Percentiles rank a stretch among this genome's conserved stretches.
These are phyloP conservation scores for Sporothrix dimorphospora DNA, from an alignment of 2,329 filamentous ascomycete genomes.

Conservation along the genomic window DNA sequence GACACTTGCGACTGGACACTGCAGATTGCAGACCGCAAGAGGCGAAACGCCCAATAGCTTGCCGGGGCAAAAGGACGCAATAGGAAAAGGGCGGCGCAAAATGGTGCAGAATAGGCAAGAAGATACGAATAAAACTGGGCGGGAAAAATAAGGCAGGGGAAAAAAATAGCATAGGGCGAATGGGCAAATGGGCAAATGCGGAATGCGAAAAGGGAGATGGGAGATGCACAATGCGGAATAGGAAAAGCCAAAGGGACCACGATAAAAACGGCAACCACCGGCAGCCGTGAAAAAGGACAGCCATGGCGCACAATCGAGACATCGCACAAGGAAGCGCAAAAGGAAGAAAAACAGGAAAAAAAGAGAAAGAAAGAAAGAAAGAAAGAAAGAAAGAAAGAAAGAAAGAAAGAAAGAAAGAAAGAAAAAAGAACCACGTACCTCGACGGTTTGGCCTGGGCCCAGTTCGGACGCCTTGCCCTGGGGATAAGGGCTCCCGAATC, in stretches of 20 bases:
- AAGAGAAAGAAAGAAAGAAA: not conserved
- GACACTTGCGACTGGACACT: slow-evolving; percentile 15
- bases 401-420: not conserved
- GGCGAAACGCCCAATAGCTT: slow-evolving; percentile 2
- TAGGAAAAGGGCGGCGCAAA: slow-evolving; percentile 4
- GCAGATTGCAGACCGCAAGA: no score
- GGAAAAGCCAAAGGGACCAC: not conserved
- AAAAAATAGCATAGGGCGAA: not conserved
- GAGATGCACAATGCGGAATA: not conserved
- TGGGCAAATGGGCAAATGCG: not conserved
- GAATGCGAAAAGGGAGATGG: not conserved
- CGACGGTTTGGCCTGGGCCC: not conserved
- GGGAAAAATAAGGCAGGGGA: not conserved
- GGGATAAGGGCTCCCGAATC: not conserved
- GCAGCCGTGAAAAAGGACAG: not conserved
- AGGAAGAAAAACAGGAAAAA: not conserved
- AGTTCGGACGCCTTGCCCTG: not conserved
- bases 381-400: not conserved
- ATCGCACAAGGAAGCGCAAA: no score
- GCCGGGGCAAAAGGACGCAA: slow-evolving; percentile 5
- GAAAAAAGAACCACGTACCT: slow-evolving; percentile 15
- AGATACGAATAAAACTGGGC: not conserved
- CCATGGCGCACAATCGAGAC: not conserved
- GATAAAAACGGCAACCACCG: not conserved
- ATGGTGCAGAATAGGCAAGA: slow-evolving; percentile 16